Conservation (phyloP, 164 flowering plant species). For the Litsea cubeba region DNA sequence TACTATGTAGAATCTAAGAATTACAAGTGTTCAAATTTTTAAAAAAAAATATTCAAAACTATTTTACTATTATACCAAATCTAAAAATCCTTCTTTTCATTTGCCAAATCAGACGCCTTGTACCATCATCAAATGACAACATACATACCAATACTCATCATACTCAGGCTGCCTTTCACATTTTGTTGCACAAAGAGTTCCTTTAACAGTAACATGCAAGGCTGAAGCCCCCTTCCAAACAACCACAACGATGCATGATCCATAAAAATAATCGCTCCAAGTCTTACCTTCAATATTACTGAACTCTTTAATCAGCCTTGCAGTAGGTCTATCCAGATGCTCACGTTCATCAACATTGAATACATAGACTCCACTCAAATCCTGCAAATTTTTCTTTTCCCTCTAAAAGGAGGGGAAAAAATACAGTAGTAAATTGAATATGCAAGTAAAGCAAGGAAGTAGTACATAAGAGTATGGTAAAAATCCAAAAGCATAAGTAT, state of each 20-base stretch:
- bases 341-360: constrained; percentile 76
- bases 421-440: not conserved
- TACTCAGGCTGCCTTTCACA: not conserved
- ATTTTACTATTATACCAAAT: too few species aligned
- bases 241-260: not conserved
- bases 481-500: not conserved
- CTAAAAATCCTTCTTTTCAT: too few species aligned
- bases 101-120: too few species aligned
- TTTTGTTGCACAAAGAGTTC: not conserved
- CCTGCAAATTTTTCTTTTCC: constrained; percentile 88
- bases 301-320: constrained; percentile 86
- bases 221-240: not conserved
- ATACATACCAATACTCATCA: too few species aligned
- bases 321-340: constrained; percentile 77
- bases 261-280: not conserved
- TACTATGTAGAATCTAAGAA: too few species aligned
- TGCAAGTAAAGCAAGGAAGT: not conserved
- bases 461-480: not conserved
- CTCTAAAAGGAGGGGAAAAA: constrained; percentile 33
- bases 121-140: too few species aligned
- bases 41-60: too few species aligned
- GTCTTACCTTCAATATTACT: constrained; percentile 64
- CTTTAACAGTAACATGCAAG: not conserved
- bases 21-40: too few species aligned
- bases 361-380: constrained; percentile 69